These are phyloP conservation scores for Chlorella sp. DNA, from an alignment of 139 green algal genomes.

Conservation along the genomic window DNA sequence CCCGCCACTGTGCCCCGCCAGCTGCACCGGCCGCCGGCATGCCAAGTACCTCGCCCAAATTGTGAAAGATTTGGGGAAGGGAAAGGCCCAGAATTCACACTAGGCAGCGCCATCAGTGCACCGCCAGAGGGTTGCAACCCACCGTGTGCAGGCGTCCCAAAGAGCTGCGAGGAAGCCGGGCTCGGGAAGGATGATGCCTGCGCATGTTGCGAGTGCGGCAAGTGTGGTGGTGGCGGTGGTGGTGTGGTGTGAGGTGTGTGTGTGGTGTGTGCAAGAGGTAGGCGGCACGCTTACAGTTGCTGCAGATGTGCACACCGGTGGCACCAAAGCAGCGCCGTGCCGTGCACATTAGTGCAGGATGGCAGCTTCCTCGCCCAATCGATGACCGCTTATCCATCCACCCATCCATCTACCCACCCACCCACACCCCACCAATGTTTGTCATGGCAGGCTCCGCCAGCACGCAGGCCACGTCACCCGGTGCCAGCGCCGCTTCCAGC, in stretches of 20 bases:
- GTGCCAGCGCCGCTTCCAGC: background rate
- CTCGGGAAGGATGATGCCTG: slow-evolving; percentile 1
- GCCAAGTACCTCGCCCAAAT: background rate
- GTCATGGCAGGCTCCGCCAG: slow-evolving; percentile 3
- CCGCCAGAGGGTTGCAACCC: background rate
- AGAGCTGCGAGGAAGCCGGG: background rate
- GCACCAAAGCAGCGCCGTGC: too few species aligned
- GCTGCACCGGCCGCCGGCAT: too few species aligned
- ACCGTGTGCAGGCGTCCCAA: background rate
- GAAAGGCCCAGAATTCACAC: too few species aligned
- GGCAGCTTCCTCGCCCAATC: too few species aligned
- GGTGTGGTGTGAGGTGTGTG: too few species aligned
- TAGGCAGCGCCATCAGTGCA: too few species aligned
- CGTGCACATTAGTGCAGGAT: background rate
- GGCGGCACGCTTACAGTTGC: background rate
- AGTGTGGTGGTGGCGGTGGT: too few species aligned
- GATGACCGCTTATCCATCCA: too few species aligned
- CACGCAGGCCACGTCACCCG: background rate
- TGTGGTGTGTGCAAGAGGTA: background rate
- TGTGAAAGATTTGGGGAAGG: too few species aligned
- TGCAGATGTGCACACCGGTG: too few species aligned
- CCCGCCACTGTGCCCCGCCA: too few species aligned
- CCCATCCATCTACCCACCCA: background rate
- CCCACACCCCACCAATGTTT: slow-evolving; percentile 2
- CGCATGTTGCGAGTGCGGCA: background rate